Percentiles rank a stretch among this genome's conserved stretches.
Evolutionary conservation across 2,329 filamentous ascomycete genomes (phyloP).

Genomic region (Bertia moriformis): DNA sequence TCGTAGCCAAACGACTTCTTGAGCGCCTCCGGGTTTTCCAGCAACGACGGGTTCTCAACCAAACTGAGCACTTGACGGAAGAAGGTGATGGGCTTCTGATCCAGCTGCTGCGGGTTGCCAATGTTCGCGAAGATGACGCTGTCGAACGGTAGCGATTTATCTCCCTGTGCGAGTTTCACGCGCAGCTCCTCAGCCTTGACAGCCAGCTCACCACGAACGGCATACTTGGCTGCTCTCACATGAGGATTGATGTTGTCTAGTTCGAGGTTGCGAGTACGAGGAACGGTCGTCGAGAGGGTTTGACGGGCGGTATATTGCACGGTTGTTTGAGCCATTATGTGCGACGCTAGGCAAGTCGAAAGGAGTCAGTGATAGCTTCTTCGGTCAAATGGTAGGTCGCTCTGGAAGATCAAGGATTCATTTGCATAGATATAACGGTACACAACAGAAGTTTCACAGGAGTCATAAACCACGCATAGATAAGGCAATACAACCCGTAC

Average conservation of each 20-base stretch:
- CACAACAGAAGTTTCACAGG: too few relatives aligned
- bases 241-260: conserved; percentile 85
- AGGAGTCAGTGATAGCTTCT: too few relatives aligned
- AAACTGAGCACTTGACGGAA: conserved; percentile 93
- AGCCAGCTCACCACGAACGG: conserved; percentile 88
- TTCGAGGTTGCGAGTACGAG: not conserved
- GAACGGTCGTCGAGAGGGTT: not conserved
- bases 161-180: conserved; percentile 49
- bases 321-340: too few relatives aligned
- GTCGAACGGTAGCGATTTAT: conserved; percentile 60
- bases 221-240: conserved; percentile 79
- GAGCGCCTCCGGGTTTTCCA: conserved; percentile 73
- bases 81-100: conserved; percentile 98
- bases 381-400: too few relatives aligned
- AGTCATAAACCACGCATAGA: too few relatives aligned
- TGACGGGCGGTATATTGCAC: not conserved
- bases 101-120: conserved; percentile 94
- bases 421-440: too few relatives aligned
- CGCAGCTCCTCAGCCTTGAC: conserved; percentile 87
- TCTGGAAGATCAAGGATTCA: too few relatives aligned
- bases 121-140: conserved; percentile 95
- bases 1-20: conserved; percentile 69
- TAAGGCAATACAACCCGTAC: too few relatives aligned
- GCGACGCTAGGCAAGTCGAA: too few relatives aligned
- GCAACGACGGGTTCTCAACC: conserved; percentile 73